A percentile compares a stretch with the other conserved stretches of the same genome.
These are phyloP conservation scores for Hortaea werneckii DNA, from an alignment of 2,329 filamentous ascomycete species.

Conservation along the genomic window DNA sequence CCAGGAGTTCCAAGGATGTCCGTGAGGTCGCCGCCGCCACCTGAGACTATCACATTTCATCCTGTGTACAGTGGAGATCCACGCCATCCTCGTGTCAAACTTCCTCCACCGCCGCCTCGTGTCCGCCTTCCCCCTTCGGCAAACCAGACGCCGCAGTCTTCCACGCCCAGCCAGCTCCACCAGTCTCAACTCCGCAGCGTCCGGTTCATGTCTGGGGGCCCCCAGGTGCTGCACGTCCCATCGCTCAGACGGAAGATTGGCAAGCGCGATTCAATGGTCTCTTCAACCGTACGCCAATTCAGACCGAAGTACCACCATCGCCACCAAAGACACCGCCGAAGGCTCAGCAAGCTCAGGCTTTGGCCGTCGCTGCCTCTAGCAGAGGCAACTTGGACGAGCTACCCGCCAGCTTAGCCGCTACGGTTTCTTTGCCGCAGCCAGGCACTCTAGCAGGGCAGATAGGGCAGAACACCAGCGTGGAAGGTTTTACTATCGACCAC, in stretches of 20 bases:
- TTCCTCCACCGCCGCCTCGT: conserved; percentile 61
- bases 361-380: conserved; percentile 51
- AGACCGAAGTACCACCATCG: conserved; percentile 26
- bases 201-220: conserved; percentile 29
- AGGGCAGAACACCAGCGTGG: conserved; percentile 6
- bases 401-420: conserved; percentile 41
- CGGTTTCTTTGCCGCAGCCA: conserved; percentile 55
- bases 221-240: conserved; percentile 32
- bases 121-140: conserved; percentile 66
- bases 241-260: conserved; percentile 50
- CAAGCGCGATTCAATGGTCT: conserved; percentile 77
- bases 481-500: conserved; percentile 22
- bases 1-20: conserved; percentile 11
- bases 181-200: conserved; percentile 32
- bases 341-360: conserved; percentile 36
- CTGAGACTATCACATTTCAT: conserved; percentile 57
- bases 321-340: conserved; percentile 30
- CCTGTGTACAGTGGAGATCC: conserved; percentile 61
- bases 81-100: conserved; percentile 55
- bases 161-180: conserved; percentile 15
- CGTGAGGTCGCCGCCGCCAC: conserved; percentile 47
- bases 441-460: background rate
- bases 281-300: conserved; percentile 50
- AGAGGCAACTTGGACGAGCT: conserved; percentile 55
- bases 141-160: conserved; percentile 36